These are phyloP conservation scores for Colletotrichum plurivorum DNA, from an alignment of 2,329 filamentous ascomycete species.

Conservation along the genomic window DNA sequence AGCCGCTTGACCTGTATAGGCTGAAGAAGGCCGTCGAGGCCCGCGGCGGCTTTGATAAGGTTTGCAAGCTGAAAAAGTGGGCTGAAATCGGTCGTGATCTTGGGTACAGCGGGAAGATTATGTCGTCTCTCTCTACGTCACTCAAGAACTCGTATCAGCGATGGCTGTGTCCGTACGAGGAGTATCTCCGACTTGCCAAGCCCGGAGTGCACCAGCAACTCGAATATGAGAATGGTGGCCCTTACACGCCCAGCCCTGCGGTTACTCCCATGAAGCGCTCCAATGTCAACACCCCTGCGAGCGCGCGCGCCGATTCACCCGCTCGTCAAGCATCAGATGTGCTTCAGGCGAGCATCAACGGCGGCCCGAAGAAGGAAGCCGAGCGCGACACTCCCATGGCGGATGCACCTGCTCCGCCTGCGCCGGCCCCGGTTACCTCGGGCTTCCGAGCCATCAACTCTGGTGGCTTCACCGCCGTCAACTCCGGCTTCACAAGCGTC, in stretches of 20 bases:
- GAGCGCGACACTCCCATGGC: constrained; percentile 64
- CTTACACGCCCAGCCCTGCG: constrained; percentile 82
- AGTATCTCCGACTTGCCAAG: constrained; percentile 91
- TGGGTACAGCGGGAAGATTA: constrained; percentile 99
- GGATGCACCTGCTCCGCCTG: constrained; percentile 58
- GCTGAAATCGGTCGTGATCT: constrained; percentile 97
- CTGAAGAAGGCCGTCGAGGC: constrained; percentile 97
- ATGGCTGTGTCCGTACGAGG: constrained; percentile 97
- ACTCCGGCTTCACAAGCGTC: constrained; percentile 77
- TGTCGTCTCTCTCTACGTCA: constrained; percentile 98
- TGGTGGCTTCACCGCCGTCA: constrained; percentile 81
- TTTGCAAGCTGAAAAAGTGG: constrained; percentile 99
- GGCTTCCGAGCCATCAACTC: constrained; percentile 74
- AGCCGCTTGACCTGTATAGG: constrained; percentile 94
- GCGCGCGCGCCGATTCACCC: constrained; percentile 76
- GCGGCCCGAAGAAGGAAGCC: constrained; percentile 56
- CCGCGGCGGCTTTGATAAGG: constrained; percentile 93
- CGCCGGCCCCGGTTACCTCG: constrained; percentile 59
- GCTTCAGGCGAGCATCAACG: constrained; percentile 64
- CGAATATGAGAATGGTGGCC: constrained; percentile 92
- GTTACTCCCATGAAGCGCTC: constrained; percentile 80
- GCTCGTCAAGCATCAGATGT: constrained; percentile 69
- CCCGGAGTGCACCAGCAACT: constrained; percentile 97
- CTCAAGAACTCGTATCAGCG: constrained; percentile 98
- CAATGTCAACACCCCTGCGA: constrained; percentile 70